phyloP scores from a whole-genome alignment of 192 early-diverging fungal genomes.

The Lobosporangium transversale region DNA sequence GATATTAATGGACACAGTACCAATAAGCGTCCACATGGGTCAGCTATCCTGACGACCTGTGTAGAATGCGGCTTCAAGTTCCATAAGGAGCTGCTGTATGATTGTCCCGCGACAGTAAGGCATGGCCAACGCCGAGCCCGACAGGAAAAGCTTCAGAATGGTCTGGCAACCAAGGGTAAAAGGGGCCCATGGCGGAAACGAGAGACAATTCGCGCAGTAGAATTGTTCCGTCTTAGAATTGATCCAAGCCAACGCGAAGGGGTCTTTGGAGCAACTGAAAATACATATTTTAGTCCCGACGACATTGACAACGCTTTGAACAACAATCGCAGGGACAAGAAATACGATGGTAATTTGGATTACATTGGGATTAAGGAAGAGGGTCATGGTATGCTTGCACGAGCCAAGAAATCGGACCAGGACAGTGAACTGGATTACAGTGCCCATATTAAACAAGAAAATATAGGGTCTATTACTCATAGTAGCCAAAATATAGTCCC shows the following conservation, averaged over 20 bases:
- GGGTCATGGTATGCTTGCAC: neutral
- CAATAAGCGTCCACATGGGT: constrained; percentile 3
- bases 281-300: neutral
- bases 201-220: neutral
- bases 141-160: neutral
- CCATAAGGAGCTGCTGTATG: constrained; percentile 16
- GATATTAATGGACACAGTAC: neutral
- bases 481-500: too few species aligned
- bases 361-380: constrained; percentile 27
- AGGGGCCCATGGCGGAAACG: neutral
- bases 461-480: too few species aligned
- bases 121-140: neutral
- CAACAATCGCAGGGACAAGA: constrained; percentile 4
- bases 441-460: too few species aligned
- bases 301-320: constrained; percentile 18
- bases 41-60: constrained; percentile 12
- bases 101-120: neutral
- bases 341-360: constrained; percentile 34
- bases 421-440: too few species aligned
- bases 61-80: constrained; percentile 33
- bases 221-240: neutral
- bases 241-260: neutral
- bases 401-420: neutral
- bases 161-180: neutral
- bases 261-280: neutral